A percentile compares a stretch with the other conserved stretches of the same genome.
These are phyloP conservation scores for Euphorbia peplus DNA, from an alignment of 345 rosid genomes.

Conservation along the genomic window DNA sequence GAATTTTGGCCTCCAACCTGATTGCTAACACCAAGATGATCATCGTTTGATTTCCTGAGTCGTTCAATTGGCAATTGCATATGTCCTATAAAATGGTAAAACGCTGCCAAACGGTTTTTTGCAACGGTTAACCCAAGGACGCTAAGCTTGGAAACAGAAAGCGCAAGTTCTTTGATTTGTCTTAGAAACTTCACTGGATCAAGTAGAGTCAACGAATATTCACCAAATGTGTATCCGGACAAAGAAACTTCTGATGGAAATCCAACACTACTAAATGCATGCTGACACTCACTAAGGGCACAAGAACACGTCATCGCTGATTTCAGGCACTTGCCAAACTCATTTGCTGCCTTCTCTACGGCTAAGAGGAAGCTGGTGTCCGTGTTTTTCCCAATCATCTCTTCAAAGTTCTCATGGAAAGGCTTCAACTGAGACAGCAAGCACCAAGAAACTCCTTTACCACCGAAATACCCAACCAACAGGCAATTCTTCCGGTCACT, in stretches of 20 bases:
- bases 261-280: conserved; percentile 11
- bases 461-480: conserved; percentile 52
- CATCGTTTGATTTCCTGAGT: conserved; percentile 31
- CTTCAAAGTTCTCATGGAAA: conserved; percentile 56
- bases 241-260: conserved; percentile 3
- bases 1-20: conserved; percentile 10
- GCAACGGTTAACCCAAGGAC: conserved; percentile 48
- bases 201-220: conserved; percentile 38
- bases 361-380: conserved; percentile 51
- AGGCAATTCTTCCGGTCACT: conserved; percentile 30
- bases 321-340: conserved; percentile 51
- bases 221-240: conserved; percentile 21
- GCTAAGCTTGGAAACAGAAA: conserved; percentile 30
- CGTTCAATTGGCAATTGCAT: conserved; percentile 44
- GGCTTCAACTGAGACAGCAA: conserved; percentile 54
- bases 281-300: conserved; percentile 25
- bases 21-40: conserved; percentile 19
- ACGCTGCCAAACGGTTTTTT: conserved; percentile 50
- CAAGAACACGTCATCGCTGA: conserved; percentile 60
- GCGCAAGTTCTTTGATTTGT: conserved; percentile 54
- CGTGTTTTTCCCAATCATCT: conserved; percentile 36
- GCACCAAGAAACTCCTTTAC: conserved; percentile 49
- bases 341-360: conserved; percentile 61
- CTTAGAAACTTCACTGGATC: conserved; percentile 52
- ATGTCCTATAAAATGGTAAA: conserved; percentile 54